Evolutionary conservation across 192 early-diverging fungal genomes (phyloP), one percentile per base, ranked within the genome.

Genomic region (Backusella psychrophila): DNA sequence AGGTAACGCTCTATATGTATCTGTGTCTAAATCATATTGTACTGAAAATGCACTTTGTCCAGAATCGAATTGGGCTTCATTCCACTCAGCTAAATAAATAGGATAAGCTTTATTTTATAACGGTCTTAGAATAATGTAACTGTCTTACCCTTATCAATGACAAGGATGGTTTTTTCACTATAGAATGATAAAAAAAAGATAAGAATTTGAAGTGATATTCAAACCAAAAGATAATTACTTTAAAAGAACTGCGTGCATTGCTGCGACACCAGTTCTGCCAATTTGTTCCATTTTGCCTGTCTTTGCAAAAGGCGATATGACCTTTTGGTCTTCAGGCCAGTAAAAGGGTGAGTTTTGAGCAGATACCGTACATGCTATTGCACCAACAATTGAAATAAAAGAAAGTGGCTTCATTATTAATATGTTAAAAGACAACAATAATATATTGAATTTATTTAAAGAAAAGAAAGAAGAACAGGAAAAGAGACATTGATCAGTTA

Each of bases 111-210:
- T 39, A 23, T 14, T 59, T 59, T 66, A 29, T 42, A 74, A 1
- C 19, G 39, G n/a, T 23, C 31, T n/a, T 36, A 12, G 12, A 42
- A 65, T 49, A 46, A 49, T 52, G 15, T 44, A 29, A 9, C 26
- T 29, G 29, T 39, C 15, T n/a, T 81, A 81, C 83, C 85, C 82
- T 87, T 86, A 73, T 89, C 87, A 17, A 89, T 84, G 38, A 89
- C 82, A 36, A 87, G 69, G 68, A 86, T 81, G 41, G 82, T 85
- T 15, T 74, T 82, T 38, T 85, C 84, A 21, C 78, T 79, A 70
- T 68, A 38, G 8, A 33, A 42, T 19, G 36, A 8, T 21, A 75
- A 15, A 38, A 15, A 44, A 4, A 34, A 34, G 17, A 35, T 59
- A 21, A 34, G 34, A 15, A 56, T 11, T 21, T 15, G 4, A 33